These are phyloP conservation scores for Blastocystis sp. DNA, from an alignment of 352 stramenopile species.

Conservation along the genomic window DNA sequence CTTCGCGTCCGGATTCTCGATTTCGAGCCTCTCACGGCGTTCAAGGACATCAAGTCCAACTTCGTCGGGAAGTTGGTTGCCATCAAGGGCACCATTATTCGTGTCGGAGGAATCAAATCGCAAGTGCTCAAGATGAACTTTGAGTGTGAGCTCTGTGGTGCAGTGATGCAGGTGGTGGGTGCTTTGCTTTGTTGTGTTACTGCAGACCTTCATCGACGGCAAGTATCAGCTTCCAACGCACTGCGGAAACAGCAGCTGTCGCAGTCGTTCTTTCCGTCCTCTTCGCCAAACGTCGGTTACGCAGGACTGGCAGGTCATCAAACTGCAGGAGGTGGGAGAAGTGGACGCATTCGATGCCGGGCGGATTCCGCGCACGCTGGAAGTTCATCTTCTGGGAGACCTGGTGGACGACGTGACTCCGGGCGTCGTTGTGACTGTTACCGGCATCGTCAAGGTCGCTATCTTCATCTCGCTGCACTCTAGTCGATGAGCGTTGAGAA, in stretches of 20 bases:
- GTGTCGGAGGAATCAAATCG: slow-evolving; percentile 72
- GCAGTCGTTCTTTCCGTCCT: slow-evolving; percentile 68
- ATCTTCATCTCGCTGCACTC: slow-evolving; percentile 66
- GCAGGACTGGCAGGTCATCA: slow-evolving; percentile 78
- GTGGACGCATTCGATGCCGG: slow-evolving; percentile 63
- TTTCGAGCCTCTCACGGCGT: slow-evolving; percentile 66
- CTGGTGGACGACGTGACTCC: slow-evolving; percentile 86
- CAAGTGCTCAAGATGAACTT: slow-evolving; percentile 75
- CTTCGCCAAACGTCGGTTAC: slow-evolving; percentile 73
- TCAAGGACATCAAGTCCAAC: slow-evolving; percentile 69
- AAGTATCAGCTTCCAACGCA: slow-evolving; percentile 68
- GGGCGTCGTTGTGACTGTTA: slow-evolving; percentile 82
- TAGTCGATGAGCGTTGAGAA: slow-evolving; percentile 33
- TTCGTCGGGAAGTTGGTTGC: slow-evolving; percentile 72
- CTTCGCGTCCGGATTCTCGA: slow-evolving; percentile 63
- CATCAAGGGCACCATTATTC: slow-evolving; percentile 66
- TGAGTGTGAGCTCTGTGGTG: slow-evolving; percentile 71
- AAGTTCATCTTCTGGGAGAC: slow-evolving; percentile 77
- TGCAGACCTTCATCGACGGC: slow-evolving; percentile 67
- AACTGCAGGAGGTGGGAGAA: slow-evolving; percentile 59
- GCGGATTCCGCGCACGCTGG: slow-evolving; percentile 73
- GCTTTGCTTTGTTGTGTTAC: slow-evolving; percentile 32
- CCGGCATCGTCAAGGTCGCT: slow-evolving; percentile 81
- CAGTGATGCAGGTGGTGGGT: slow-evolving; percentile 64
- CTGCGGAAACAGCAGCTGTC: slow-evolving; percentile 67